Base-by-base conservation (phyloP, 495 filamentous ascomycete species). In the Amorphotheca resinae region DNA sequence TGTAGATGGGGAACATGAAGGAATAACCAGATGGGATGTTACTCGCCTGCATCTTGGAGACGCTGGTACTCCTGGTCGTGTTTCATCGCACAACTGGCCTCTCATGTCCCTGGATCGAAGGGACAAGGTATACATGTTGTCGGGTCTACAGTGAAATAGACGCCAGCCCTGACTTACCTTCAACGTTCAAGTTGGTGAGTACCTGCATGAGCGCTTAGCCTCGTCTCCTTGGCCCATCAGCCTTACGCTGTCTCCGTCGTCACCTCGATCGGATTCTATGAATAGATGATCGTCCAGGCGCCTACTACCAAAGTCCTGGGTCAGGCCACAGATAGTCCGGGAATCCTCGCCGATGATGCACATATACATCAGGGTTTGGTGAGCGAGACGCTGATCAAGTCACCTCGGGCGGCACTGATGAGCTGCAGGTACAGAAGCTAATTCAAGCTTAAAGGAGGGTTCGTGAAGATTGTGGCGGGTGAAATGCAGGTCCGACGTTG, bases 191-290 rank as follows among this genome's bases (percentile, higher is more conserved):
- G 41, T 49, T 49, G 36, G 47, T 30, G 22, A 49, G 36, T 41
- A 45, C 41, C 40, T 38, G 39, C 49, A 51, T 46, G 22, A 44
- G 49, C 48, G 49, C 43, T 41, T 52, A 43, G 31, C 12, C 32
- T 30, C 33, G 17, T 32, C 14, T 2, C 22, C 39, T 9, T 11
- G 12, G 11, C 8, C 26, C 38, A 36, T 39, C 43, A 48, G 41
- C 44, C 34, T 48, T 35, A 37, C 34, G 18, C 9, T 16, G 9
- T 37, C 40, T 34, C 43, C 33, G 32, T 40, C 23, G 21, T 38
- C 45, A 38, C 45, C 20, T n/a, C 18, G 15, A 31, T 12, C 22
- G 18, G 21, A 17, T 16, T 36, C 30, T 33, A 2, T 11, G 9
- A 21, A 21, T 14, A 26, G 42, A 15, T 20, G 21, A 9, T 14